Conservation (phyloP, 176 grass and related monocot species). For the Phoenix roebelenii region DNA sequence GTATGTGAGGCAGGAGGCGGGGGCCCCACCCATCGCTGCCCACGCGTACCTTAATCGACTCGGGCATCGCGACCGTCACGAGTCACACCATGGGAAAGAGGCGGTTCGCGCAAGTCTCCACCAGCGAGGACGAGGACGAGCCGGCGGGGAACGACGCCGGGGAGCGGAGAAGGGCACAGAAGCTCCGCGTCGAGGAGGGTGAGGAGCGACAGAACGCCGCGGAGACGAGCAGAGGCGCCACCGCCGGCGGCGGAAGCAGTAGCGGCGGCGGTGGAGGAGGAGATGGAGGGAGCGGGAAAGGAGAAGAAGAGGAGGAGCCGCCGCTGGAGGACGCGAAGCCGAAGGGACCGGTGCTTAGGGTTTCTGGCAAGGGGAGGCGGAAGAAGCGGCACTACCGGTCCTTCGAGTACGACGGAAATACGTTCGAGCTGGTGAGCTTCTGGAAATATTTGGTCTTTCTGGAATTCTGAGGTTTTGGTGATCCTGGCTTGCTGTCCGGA, state of each 20-base stretch:
- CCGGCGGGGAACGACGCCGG: constrained; percentile 9
- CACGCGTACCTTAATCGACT: no score
- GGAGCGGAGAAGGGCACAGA: constrained; percentile 14
- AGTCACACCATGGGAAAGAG: constrained; percentile 47
- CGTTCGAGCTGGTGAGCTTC: constrained; percentile 50
- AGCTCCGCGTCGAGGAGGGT: constrained; percentile 36
- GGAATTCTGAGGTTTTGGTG: constrained; percentile 11
- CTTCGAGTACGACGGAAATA: constrained; percentile 85
- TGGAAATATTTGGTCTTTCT: neutral
- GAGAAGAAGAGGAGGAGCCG: neutral
- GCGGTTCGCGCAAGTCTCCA: constrained; percentile 44
- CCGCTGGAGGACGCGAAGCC: constrained; percentile 40
- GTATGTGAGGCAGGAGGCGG: no score
- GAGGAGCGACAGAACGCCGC: constrained; percentile 23
- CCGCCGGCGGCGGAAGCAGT: no score
- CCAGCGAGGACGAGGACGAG: constrained; percentile 47
- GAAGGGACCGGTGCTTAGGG: constrained; percentile 47
- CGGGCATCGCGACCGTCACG: no score
- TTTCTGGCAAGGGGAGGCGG: constrained; percentile 64
- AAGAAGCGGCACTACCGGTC: constrained; percentile 60
- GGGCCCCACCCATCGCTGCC: no score
- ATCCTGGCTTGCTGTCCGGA: no score
- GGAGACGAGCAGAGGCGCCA: no score
- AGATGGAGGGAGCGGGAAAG: no score
- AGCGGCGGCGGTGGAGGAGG: no score